Evolutionary conservation across 2,329 filamentous ascomycete species (phyloP).

Genomic region (Meredithiella fracta): DNA sequence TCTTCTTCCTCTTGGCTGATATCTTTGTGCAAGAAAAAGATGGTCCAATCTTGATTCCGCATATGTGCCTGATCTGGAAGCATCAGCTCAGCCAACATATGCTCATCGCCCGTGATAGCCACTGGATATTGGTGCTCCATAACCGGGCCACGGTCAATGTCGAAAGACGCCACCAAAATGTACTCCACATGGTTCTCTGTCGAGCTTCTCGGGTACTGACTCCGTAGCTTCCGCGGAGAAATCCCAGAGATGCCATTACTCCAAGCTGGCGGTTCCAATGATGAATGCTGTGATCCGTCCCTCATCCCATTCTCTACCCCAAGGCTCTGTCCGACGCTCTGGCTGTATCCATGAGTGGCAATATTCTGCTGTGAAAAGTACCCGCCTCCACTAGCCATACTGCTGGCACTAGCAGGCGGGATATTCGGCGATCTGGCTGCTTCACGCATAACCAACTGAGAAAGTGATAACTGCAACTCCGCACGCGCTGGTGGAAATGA

Average conservation of each 20-base stretch:
- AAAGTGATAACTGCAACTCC: slow-evolving; percentile 38
- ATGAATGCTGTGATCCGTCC: slow-evolving; percentile 39
- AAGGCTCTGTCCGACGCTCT: neutral
- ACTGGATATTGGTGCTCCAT: slow-evolving; percentile 98
- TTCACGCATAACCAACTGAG: slow-evolving; percentile 16
- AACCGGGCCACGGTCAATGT: slow-evolving; percentile 86
- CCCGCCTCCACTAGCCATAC: slow-evolving; percentile 9
- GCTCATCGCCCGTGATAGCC: slow-evolving; percentile 88
- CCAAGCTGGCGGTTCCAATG: slow-evolving; percentile 29
- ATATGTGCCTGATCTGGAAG: slow-evolving; percentile 91
- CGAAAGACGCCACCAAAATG: slow-evolving; percentile 91
- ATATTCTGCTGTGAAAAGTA: slow-evolving; percentile 5
- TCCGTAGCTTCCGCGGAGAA: slow-evolving; percentile 42
- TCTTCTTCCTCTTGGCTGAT: slow-evolving; percentile 70
- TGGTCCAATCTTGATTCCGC: slow-evolving; percentile 94
- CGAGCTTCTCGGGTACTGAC: slow-evolving; percentile 59
- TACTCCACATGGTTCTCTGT: slow-evolving; percentile 94
- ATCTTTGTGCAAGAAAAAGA: slow-evolving; percentile 97
- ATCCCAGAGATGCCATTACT: slow-evolving; percentile 33
- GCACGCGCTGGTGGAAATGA: slow-evolving; percentile 46
- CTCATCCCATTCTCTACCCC: slow-evolving; percentile 1
- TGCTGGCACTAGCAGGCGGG: slow-evolving; percentile 31
- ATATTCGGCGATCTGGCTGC: slow-evolving; percentile 30
- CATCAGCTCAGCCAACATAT: slow-evolving; percentile 98
- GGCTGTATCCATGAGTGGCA: neutral